Evolutionary conservation across 257 asterid species (phyloP).

Genomic region (Nicotiana knightiana): DNA sequence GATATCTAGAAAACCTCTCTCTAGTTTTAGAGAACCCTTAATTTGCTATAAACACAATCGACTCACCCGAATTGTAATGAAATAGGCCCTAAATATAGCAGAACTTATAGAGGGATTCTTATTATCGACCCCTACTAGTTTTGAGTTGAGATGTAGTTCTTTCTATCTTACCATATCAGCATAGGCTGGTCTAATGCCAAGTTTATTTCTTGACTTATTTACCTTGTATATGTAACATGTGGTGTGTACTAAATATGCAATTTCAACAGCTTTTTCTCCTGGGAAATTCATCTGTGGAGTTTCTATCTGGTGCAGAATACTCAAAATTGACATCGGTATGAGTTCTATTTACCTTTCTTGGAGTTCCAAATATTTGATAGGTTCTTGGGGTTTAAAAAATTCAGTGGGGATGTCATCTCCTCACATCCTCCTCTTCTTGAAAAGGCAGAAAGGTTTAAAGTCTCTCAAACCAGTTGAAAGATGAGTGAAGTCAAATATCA

Average conservation of each 20-base stretch:
- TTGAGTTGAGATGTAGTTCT: not conserved
- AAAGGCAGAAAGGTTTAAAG: not conserved
- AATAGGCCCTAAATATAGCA: not conserved
- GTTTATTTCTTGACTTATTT: not conserved
- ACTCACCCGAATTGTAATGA: not conserved
- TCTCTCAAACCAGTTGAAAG: not conserved
- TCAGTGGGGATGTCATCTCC: not conserved
- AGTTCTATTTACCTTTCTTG: constrained; percentile 17
- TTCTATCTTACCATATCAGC: not conserved
- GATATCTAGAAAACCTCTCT: not conserved
- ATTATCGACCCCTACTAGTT: not conserved
- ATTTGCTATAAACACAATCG: not conserved
- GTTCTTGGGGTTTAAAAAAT: not conserved
- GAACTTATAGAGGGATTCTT: not conserved
- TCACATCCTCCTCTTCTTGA: not conserved
- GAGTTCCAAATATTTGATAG: constrained; percentile 7
- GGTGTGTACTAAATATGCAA: not conserved
- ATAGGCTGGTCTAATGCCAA: not conserved
- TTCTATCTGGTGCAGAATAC: constrained; percentile 89
- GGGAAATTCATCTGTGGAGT: constrained; percentile 88
- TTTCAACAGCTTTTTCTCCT: constrained; percentile 73
- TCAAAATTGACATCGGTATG: constrained; percentile 88
- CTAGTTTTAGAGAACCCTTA: not conserved
- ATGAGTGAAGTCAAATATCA: not conserved
- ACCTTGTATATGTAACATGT: not conserved